Evolutionary conservation across 2,329 filamentous ascomycete genomes (phyloP).

Genomic region (Fusarium cyanostomum): DNA sequence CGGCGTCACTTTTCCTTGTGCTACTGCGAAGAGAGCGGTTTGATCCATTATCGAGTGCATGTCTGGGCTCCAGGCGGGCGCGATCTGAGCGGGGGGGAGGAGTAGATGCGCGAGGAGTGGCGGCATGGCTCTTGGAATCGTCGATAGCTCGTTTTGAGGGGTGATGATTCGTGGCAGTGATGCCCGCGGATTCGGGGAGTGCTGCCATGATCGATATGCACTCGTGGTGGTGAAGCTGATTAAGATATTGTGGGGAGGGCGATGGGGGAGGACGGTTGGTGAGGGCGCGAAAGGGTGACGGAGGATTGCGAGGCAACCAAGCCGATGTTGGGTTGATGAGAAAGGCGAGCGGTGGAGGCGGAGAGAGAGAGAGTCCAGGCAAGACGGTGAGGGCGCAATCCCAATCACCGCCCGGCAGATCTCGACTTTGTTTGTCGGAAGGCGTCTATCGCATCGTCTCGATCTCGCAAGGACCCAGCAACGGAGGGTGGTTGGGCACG

Average conservation of each 20-base stretch:
- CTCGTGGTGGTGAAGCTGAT: constrained; percentile 3
- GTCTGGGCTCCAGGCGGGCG: constrained; percentile 54
- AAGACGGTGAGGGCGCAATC: constrained; percentile 36
- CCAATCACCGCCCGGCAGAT: constrained; percentile 40
- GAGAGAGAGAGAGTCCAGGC: constrained; percentile 27
- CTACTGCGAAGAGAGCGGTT: constrained; percentile 49
- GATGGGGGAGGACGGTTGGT: constrained; percentile 5
- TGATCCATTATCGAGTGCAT: constrained; percentile 49
- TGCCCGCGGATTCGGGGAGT: constrained; percentile 43
- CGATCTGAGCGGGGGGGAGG: constrained; percentile 57
- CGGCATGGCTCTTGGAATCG: constrained; percentile 45
- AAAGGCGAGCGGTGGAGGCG: background rate
- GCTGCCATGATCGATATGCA: constrained; percentile 47
- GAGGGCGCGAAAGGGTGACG: constrained; percentile 11
- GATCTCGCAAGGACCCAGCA: constrained; percentile 31
- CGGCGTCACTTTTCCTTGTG: constrained; percentile 49
- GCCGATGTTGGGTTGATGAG: constrained; percentile 9
- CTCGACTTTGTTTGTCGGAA: constrained; percentile 33
- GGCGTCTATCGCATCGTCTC: constrained; percentile 44
- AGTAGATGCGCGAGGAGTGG: constrained; percentile 53
- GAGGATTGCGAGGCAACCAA: constrained; percentile 14
- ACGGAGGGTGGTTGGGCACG: constrained; percentile 29
- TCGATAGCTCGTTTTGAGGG: constrained; percentile 48
- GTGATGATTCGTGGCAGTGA: constrained; percentile 45
- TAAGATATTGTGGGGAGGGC: constrained; percentile 7